Evolutionary conservation across 441 rosid genomes (phyloP).

Genomic region (Codiaeum variegatum): DNA sequence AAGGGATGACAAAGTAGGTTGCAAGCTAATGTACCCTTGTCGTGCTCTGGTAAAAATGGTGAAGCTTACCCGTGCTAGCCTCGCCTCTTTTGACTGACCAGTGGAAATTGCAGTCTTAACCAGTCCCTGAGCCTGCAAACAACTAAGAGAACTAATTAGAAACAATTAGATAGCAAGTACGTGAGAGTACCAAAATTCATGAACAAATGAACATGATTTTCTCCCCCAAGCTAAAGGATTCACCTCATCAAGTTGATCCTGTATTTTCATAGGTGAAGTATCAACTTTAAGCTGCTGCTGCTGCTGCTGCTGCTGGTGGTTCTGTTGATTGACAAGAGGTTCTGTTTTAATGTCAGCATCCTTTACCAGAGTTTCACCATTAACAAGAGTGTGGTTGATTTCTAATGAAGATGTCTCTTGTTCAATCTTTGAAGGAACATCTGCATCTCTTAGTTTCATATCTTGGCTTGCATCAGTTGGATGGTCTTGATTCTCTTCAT

Average conservation of each 20-base stretch:
- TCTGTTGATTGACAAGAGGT: constrained; percentile 43
- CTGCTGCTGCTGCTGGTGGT: no score
- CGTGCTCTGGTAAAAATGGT: background rate
- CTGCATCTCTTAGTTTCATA: constrained; percentile 33
- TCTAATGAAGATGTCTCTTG: constrained; percentile 42
- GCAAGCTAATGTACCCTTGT: background rate
- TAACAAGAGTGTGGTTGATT: constrained; percentile 32
- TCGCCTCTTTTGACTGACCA: constrained; percentile 97
- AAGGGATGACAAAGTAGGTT: background rate
- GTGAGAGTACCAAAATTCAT: constrained; percentile 17
- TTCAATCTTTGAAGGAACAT: constrained; percentile 41
- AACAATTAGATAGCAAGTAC: constrained; percentile 16
- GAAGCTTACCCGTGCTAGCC: constrained; percentile 86
- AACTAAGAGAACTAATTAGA: constrained; percentile 29
- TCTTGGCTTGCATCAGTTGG: constrained; percentile 33
- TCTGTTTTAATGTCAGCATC: constrained; percentile 40
- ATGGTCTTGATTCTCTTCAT: constrained; percentile 38
- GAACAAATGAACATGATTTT: constrained; percentile 14
- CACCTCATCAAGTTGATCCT: constrained; percentile 97
- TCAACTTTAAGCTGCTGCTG: constrained; percentile 35
- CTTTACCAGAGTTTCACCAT: constrained; percentile 31
- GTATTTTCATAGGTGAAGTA: constrained; percentile 44
- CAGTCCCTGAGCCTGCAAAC: constrained; percentile 89
- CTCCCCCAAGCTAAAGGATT: constrained; percentile 17
- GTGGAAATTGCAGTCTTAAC: constrained; percentile 74